Evolutionary conservation across 805 yeast species (phyloP), one percentile per base, ranked within the genome.

Genomic region (Saccharomyces paradoxus): DNA sequence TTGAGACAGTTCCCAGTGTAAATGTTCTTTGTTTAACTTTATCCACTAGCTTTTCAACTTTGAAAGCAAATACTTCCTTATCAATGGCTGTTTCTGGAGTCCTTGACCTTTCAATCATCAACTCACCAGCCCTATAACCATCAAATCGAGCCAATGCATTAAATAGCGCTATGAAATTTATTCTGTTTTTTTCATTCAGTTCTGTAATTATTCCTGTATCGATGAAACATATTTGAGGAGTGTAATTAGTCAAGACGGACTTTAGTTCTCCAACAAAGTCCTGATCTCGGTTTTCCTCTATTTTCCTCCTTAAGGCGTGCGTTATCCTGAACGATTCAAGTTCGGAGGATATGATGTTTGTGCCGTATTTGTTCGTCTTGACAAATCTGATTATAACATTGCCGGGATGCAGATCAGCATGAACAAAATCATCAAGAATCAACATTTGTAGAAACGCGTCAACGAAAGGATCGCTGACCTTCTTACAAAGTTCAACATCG

Each of bases 391-490:
- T 80, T 76, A 90, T 81, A 65, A 94, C 88, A 68, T 94, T 94
- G 3, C 99, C 99, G 0, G 99, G 97, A 62, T 94, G 99, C 56
- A 94, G 75, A 72, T 94, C 99, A 0, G 98, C 92, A 69, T 94
- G 99, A 48, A 91, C 89, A 69, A 94, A 94, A 68, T 94, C 91
- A 72, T 94, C 96, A 53, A 92, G 71, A 51, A 94, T 86, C 58
- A 94, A 76, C 99, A 94, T 94, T 63, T 90, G 87, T 58, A 94
- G 74, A 63, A 94, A 94, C 3, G 97, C 87, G 67, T 94, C 96
- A 26, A 94, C 81, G 8, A 96, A 87, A 58, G 86, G 86, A 63
- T 87, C 90, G 64, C 90, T 84, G 29, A 85, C 75, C 63, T 81
- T 83, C 60, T 83, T 84, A 14, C 91, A 83, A 46, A 89, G 76